phyloP scores from a whole-genome alignment of 2,329 filamentous ascomycete species.

The Pseudogymnoascus sp. region DNA sequence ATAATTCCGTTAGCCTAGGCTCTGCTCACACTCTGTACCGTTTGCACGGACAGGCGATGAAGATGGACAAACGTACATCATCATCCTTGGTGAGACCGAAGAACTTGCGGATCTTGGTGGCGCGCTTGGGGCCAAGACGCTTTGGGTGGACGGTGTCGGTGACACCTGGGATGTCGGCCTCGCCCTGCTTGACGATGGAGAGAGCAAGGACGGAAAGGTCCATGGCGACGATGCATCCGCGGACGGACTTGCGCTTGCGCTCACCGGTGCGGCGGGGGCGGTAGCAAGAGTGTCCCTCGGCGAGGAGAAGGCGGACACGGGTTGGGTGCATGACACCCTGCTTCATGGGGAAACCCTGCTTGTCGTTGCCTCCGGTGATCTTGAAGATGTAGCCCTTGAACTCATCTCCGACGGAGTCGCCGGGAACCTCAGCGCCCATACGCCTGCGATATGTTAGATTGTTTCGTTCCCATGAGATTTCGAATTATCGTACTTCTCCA shows the following conservation, averaged over 20 bases:
- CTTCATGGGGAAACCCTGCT: conserved; percentile 99
- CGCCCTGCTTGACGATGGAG: conserved; percentile 95
- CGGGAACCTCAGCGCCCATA: conserved; percentile 88
- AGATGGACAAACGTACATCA: conserved; percentile 78
- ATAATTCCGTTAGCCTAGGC: conserved; percentile 22
- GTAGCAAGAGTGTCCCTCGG: conserved; percentile 98
- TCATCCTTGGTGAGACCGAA: conserved; percentile 99
- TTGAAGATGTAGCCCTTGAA: conserved; percentile 99
- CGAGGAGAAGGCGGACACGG: conserved; percentile 94
- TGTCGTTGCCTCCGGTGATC: conserved; percentile 99
- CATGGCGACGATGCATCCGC: conserved; percentile 95
- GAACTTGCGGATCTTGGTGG: conserved; percentile 99
- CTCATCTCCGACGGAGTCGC: conserved; percentile 93
- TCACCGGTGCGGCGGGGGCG: conserved; percentile 94
- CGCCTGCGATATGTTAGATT: conserved; percentile 29
- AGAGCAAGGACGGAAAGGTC: conserved; percentile 94
- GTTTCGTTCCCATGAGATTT: conserved; percentile 19
- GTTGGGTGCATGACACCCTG: conserved; percentile 98
- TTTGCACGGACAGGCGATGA: conserved; percentile 59
- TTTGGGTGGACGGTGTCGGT: conserved; percentile 98
- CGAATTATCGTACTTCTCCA: conserved; percentile 83
- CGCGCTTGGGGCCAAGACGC: conserved; percentile 98
- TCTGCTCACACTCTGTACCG: conserved; percentile 50
- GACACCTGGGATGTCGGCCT: conserved; percentile 84
- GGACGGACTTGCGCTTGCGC: conserved; percentile 98